Base-by-base conservation (phyloP, 352 stramenopile genomes). In the Pythium pectinolyticum region DNA sequence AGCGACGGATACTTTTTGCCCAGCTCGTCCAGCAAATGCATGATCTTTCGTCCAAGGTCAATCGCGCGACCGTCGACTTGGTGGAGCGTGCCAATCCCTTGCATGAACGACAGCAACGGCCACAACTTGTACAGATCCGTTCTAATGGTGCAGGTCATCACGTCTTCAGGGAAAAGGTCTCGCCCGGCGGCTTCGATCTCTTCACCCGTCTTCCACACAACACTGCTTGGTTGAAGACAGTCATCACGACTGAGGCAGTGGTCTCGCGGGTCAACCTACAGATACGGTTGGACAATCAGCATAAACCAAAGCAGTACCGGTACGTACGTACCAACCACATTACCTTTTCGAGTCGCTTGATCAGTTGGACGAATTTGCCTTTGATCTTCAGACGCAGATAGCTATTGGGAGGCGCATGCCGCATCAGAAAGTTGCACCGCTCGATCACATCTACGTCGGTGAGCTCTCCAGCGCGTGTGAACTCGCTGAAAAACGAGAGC, bases 171-270 rank as follows among this genome's bases (percentile, higher is more conserved):
- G 57, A 72, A 72, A 49, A 39, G 56, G 51, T 72, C 65, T 51
- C 65, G 65, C 46, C 65, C 65, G 45, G 65, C 59, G 47, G 65
- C 51, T 52, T 72, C 65, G 39, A 64, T 72, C 58, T 72, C 65
- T 58, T 72, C 65, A 40, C 58, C 59, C 17, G 65, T 72, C 59
- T 66, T 72, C 65, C 65, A 72, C 32, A 72, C 65, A 55, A 72
- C 53, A n/a, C 59, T 53, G 51, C 47, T 72, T 57, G 58, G 57
- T 61, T 72, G 65, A 51, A 68, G 65, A 61, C 65, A 72, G 59
- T 72, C 65, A 64, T 72, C 65, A 64, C 65, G 65, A 67, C 65
- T 67, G 58, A 72, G 65, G 58, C 65, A 68, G 65, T 72, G 65
- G 57, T 72, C 58, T 35, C 39, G 40, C 28, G 50, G 45, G 58